A percentile compares a stretch with the other conserved stretches of the same genome.
Evolutionary conservation across 1,139 yeast genomes (phyloP).

Genomic region (Kodamaea sp.): DNA sequence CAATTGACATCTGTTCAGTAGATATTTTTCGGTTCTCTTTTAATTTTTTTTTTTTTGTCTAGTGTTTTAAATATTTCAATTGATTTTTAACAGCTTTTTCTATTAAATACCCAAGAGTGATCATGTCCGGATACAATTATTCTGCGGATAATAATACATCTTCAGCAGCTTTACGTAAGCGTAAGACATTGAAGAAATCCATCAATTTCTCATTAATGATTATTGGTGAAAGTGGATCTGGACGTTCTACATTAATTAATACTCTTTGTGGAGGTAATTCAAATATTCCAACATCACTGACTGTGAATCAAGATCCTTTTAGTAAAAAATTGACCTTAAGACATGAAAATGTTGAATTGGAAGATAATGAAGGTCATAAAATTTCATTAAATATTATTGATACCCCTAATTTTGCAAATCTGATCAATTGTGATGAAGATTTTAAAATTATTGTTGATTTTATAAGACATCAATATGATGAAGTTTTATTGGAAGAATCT

Average conservation of each 20-base stretch:
- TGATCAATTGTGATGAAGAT: constrained; percentile 44
- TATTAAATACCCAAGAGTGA: background rate
- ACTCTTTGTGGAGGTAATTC: constrained; percentile 78
- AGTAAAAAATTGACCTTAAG: constrained; percentile 41
- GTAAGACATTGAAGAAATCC: constrained; percentile 54
- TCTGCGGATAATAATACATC: constrained; percentile 17
- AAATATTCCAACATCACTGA: constrained; percentile 30
- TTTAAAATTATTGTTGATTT: constrained; percentile 46
- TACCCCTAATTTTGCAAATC: constrained; percentile 81
- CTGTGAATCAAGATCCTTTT: constrained; percentile 42
- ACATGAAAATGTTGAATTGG: constrained; percentile 49
- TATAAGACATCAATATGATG: constrained; percentile 49
- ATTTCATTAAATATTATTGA: constrained; percentile 46
- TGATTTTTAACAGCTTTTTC: background rate
- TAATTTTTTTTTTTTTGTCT: background rate
- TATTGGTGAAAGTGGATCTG: constrained; percentile 59
- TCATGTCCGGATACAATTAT: constrained; percentile 14
- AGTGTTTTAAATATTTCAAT: background rate
- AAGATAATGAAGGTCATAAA: constrained; percentile 50
- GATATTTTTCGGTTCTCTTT: background rate
- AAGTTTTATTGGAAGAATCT: constrained; percentile 47
- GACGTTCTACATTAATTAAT: constrained; percentile 60
- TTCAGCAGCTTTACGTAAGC: constrained; percentile 45
- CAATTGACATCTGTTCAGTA: no score
- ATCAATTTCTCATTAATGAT: constrained; percentile 55